Evolutionary conservation across 1,284 basidiomycete genomes (phyloP).

Genomic region (Mycocalia duriaeana): DNA sequence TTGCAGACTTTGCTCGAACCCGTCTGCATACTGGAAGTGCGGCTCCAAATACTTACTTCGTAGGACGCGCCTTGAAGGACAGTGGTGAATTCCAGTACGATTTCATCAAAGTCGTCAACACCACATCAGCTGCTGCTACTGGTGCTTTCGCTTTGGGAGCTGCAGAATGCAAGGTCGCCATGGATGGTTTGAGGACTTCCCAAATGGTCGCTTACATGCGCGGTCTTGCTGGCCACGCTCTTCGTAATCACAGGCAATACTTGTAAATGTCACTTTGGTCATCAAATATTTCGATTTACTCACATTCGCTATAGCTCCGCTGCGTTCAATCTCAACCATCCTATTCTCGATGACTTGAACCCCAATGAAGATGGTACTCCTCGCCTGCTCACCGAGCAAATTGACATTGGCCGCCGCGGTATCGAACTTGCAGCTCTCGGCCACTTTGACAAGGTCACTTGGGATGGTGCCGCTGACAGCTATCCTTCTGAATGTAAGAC

Average conservation of each 20-base stretch:
- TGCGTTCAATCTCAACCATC: slow-evolving; percentile 1
- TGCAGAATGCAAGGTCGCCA: slow-evolving; percentile 1
- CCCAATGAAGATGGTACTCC: slow-evolving; percentile 1
- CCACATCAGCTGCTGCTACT: neutral
- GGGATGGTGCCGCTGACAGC: slow-evolving; percentile 1
- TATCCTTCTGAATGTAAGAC: neutral
- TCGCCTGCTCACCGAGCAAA: neutral
- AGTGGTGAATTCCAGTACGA: slow-evolving; percentile 1
- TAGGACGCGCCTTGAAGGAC: slow-evolving; percentile 1
- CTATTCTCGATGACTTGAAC: neutral
- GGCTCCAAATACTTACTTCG: slow-evolving; percentile 1
- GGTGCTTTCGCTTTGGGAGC: neutral
- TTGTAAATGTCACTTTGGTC: neutral
- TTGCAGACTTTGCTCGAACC: neutral
- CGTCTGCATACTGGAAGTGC: slow-evolving; percentile 1
- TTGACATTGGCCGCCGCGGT: slow-evolving; percentile 1
- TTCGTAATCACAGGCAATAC: slow-evolving; percentile 1
- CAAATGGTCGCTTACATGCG: slow-evolving; percentile 3
- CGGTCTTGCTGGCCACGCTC: neutral
- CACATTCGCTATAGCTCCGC: neutral
- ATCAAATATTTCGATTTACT: too few species aligned
- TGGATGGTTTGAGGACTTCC: neutral
- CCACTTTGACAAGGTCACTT: slow-evolving; percentile 1
- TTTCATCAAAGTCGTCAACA: slow-evolving; percentile 2
- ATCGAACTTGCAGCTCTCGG: slow-evolving; percentile 1